Conservation (phyloP, 2,329 filamentous ascomycete genomes). For the Bisporella sp. region DNA sequence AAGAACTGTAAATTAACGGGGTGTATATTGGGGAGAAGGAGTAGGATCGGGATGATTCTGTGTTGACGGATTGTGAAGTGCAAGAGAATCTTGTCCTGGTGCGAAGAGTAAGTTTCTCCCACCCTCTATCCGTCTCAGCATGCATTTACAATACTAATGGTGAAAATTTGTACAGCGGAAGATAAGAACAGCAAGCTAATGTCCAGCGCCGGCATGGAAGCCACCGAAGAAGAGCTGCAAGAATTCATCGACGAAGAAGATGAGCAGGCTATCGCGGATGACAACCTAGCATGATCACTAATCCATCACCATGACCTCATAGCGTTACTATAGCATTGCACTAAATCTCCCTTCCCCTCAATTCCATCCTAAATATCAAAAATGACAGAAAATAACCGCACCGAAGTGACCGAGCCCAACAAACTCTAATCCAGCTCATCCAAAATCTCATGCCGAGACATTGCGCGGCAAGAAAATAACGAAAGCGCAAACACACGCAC, state of each 20-base stretch:
- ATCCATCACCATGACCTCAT: too few species aligned
- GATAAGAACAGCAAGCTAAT: conserved; percentile 62
- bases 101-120: conserved; percentile 53
- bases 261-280: neutral
- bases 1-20: conserved; percentile 79
- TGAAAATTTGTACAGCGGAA: conserved; percentile 41
- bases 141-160: conserved; percentile 2
- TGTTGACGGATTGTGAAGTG: conserved; percentile 85
- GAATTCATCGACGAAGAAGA: conserved; percentile 31
- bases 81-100: conserved; percentile 81
- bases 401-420: neutral
- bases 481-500: too few species aligned
- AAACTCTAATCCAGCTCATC: neutral
- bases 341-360: neutral
- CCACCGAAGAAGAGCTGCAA: conserved; percentile 54
- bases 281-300: neutral
- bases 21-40: conserved; percentile 77
- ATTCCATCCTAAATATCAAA: neutral
- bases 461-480: too few species aligned
- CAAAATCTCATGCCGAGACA: too few species aligned
- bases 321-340: neutral
- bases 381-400: neutral
- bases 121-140: neutral
- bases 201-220: conserved; percentile 59
- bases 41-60: conserved; percentile 73